These are phyloP conservation scores for Populus euphratica DNA, from an alignment of 345 rosid species.

Conservation along the genomic window DNA sequence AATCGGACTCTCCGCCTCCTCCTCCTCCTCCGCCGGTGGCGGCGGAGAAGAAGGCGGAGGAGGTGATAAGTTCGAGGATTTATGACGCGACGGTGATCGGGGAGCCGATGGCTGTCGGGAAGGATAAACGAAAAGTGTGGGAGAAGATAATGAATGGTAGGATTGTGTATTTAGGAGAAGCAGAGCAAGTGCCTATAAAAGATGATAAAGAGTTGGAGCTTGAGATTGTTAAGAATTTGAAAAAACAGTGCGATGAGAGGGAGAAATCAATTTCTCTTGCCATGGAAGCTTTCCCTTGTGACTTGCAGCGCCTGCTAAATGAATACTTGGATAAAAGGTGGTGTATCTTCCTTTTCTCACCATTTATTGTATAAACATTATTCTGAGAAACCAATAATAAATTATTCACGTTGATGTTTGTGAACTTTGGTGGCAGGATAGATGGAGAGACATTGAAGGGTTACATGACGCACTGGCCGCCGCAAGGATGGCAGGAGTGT, in stretches of 20 bases:
- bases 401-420: constrained; percentile 10
- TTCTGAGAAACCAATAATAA: neutral
- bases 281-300: constrained; percentile 70
- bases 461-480: constrained; percentile 59
- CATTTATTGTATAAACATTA: neutral
- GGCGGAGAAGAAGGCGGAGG: constrained; percentile 24
- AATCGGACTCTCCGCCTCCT: constrained; percentile 8
- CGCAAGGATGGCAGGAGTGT: constrained; percentile 75
- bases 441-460: constrained; percentile 68
- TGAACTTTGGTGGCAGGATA: constrained; percentile 47
- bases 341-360: no score
- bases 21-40: constrained; percentile 20
- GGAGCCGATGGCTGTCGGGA: constrained; percentile 87
- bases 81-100: constrained; percentile 86
- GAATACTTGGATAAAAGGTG: constrained; percentile 63
- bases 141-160: constrained; percentile 79
- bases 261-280: constrained; percentile 62
- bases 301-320: constrained; percentile 60
- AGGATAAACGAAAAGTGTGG: constrained; percentile 77
- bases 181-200: constrained; percentile 77
- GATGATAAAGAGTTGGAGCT: constrained; percentile 82
- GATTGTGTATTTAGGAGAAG: constrained; percentile 80
- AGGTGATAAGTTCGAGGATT: constrained; percentile 49
- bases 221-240: constrained; percentile 60
- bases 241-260: constrained; percentile 50